Percentiles rank a stretch among this genome's conserved stretches.
Conservation (phyloP, 768 basidiomycete species). For the Tubosaeta sp. region DNA sequence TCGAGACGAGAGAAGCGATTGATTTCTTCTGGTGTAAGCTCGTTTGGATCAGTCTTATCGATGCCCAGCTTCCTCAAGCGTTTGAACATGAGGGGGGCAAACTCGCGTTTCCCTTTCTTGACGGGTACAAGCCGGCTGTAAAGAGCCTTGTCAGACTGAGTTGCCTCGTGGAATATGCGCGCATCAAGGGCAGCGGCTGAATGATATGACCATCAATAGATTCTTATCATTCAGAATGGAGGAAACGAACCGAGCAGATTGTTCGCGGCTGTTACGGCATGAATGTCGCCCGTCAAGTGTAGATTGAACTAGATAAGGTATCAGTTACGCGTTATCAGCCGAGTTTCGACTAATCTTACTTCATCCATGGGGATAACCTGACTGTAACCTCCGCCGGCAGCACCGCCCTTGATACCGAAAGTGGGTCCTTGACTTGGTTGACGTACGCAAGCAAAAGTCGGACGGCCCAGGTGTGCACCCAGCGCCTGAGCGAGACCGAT, state of each 20-base stretch:
- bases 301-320: constrained; percentile 71
- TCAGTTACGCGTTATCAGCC: constrained; percentile 3
- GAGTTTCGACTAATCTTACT: constrained; percentile 34
- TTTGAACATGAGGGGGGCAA: constrained; percentile 94
- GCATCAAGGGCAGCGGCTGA: constrained; percentile 93
- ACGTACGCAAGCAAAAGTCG: constrained; percentile 93
- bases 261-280: constrained; percentile 96
- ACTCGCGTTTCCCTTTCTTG: constrained; percentile 92
- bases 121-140: constrained; percentile 88
- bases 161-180: constrained; percentile 95
- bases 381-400: constrained; percentile 96
- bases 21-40: constrained; percentile 90
- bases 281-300: constrained; percentile 95
- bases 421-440: constrained; percentile 99
- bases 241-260: constrained; percentile 73
- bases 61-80: constrained; percentile 94
- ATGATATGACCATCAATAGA: background rate
- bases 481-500: constrained; percentile 96
- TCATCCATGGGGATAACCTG: constrained; percentile 99
- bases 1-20: constrained; percentile 88
- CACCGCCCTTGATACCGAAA: constrained; percentile 98
- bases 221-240: background rate
- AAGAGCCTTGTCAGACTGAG: constrained; percentile 92
- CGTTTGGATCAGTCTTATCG: constrained; percentile 87
- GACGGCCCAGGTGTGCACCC: constrained; percentile 88